Base-by-base conservation (phyloP, 805 yeast genomes). In the Monosporozyma aerobia region DNA sequence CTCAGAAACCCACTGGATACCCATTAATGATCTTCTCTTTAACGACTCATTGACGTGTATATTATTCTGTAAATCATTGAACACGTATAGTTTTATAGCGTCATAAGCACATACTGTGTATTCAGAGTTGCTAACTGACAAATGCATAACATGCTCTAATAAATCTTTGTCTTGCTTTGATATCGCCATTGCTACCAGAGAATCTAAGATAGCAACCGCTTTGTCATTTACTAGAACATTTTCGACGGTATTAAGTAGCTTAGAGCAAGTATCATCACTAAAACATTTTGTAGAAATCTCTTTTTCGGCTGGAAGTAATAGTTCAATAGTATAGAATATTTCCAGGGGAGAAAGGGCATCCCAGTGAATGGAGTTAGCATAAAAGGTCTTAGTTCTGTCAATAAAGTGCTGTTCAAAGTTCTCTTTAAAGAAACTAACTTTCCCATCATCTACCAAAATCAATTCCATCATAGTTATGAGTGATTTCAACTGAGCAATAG, bases 381-480 rank as follows among this genome's bases (percentile, higher is more conserved):
- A 90, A 63, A 77, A 87, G 1, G 68, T 66, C 52, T 74, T 77
- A 0, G 92, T 79, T 33, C 75, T 75, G 3, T 71, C 63, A 49
- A 87, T 61, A 45, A 87, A 75, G 49, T 64, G 69, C 0, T 88
- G 90, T 59, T 88, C 96, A 64, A 90, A 85, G 44, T 71, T 75
- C 19, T 73, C 76, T 27, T 74, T 70, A 61, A 85, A 89, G 57
- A 81, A 84, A 51, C 78, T 82, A 53, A 83, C 90, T 37, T 63
- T 59, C 53, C 80, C 85, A 51, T 71, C 73, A 54, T 79, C 83
- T 37, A 87, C 68, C 45, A 83, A 23, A 5, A 43, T 43, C 16
- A 43, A 70, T 61, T 87, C 94, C 63, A 87, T 75, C 90, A 90
- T 87, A 44, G 73, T 74, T 14, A 88, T 76, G 9, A 81, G 66